A percentile compares a stretch with the other conserved stretches of the same genome.
phyloP scores from a whole-genome alignment of 164 flowering plant genomes.

The Kalanchoe fedtschenkoi region DNA sequence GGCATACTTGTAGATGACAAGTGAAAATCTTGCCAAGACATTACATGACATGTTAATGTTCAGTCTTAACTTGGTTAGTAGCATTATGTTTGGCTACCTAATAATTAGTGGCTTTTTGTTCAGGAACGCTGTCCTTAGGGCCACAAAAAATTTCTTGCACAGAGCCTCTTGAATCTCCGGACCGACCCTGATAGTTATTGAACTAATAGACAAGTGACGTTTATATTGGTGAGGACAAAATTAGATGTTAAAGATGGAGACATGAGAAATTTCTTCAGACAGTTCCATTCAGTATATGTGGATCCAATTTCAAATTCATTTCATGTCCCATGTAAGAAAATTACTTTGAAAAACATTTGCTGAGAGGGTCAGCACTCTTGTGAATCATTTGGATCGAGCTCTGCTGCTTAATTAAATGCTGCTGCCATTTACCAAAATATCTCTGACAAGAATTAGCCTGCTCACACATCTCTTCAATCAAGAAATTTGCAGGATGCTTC shows the following conservation, averaged over 20 bases:
- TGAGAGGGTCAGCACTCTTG: slow-evolving; percentile 70
- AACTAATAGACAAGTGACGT: slow-evolving; percentile 94
- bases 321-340: slow-evolving; percentile 94
- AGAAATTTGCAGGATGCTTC: too few relatives aligned
- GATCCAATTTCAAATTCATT: slow-evolving; percentile 98
- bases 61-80: too few relatives aligned
- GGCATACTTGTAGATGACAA: too few relatives aligned
- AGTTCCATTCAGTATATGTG: slow-evolving; percentile 86
- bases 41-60: too few relatives aligned
- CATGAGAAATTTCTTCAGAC: slow-evolving; percentile 90
- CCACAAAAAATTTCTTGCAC: too few relatives aligned
- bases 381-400: slow-evolving; percentile 63
- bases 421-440: background rate
- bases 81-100: too few relatives aligned
- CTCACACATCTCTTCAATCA: too few relatives aligned
- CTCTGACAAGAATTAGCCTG: background rate
- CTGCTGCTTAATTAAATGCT: slow-evolving; percentile 27
- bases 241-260: slow-evolving; percentile 88
- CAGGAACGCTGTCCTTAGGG: too few relatives aligned
- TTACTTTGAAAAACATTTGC: slow-evolving; percentile 76
- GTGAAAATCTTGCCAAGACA: too few relatives aligned
- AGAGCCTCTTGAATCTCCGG: too few relatives aligned
- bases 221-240: slow-evolving; percentile 87
- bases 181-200: too few relatives aligned
- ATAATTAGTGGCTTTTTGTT: too few relatives aligned